These are phyloP conservation scores for Xanthoconium purpureum DNA, from an alignment of 768 basidiomycete species.

Conservation along the genomic window DNA sequence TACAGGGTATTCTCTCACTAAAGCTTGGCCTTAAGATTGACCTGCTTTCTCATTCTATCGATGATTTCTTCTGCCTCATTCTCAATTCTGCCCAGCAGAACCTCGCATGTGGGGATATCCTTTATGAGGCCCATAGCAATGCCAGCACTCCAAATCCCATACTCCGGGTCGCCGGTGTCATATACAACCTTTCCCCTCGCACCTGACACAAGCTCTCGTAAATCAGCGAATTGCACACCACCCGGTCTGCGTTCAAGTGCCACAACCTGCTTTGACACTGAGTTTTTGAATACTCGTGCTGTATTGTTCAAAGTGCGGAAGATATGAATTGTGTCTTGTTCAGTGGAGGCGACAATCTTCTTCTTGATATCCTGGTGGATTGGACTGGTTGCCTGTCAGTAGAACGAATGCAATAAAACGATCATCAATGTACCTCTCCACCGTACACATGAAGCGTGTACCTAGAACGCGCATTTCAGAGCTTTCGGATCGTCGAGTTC, in stretches of 20 bases:
- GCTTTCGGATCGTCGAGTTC: not conserved
- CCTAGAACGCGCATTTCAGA: slow-evolving; percentile 30
- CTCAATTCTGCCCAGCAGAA: slow-evolving; percentile 66
- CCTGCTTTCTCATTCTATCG: slow-evolving; percentile 37
- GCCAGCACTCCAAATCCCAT: slow-evolving; percentile 82
- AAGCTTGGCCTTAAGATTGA: slow-evolving; percentile 20
- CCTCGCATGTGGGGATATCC: slow-evolving; percentile 81
- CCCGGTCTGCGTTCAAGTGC: slow-evolving; percentile 74
- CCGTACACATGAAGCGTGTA: slow-evolving; percentile 90
- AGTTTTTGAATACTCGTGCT: slow-evolving; percentile 84
- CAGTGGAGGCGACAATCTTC: slow-evolving; percentile 78
- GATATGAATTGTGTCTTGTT: slow-evolving; percentile 84
- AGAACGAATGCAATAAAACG: not conserved
- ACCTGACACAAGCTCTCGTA: slow-evolving; percentile 75
- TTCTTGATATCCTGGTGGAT: slow-evolving; percentile 91
- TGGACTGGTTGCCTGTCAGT: slow-evolving; percentile 44
- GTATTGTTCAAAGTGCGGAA: slow-evolving; percentile 86
- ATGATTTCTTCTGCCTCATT: slow-evolving; percentile 71
- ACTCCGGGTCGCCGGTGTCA: slow-evolving; percentile 80
- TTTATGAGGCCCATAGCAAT: slow-evolving; percentile 68
- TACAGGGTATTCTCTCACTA: slow-evolving; percentile 11
- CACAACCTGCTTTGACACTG: slow-evolving; percentile 82
- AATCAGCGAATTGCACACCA: slow-evolving; percentile 84
- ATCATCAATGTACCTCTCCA: slow-evolving; percentile 55
- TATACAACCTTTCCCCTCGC: slow-evolving; percentile 70